A percentile compares a stretch with the other conserved stretches of the same genome.
Evolutionary conservation across 441 rosid genomes (phyloP).

Genomic region (Arabidopsis lyrata): DNA sequence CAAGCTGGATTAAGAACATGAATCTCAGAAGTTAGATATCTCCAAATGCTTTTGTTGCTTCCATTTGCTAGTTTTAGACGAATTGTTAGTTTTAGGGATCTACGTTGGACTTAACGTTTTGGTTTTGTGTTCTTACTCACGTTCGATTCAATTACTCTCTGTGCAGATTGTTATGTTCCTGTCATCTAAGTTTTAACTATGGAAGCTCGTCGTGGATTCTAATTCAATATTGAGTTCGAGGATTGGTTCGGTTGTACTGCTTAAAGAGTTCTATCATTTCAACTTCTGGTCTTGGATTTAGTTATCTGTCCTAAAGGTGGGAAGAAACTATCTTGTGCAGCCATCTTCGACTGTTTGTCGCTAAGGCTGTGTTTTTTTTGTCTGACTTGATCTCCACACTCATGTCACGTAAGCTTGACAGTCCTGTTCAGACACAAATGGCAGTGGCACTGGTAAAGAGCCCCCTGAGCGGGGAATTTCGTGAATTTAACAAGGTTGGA

Average conservation of each 20-base stretch:
- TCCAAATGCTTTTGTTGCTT: constrained; percentile 22
- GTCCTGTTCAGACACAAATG: constrained; percentile 54
- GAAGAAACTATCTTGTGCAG: constrained; percentile 17
- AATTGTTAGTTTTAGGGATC: neutral
- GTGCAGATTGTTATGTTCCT: constrained; percentile 34
- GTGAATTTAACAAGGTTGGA: constrained; percentile 40
- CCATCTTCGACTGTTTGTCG: constrained; percentile 24
- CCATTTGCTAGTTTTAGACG: constrained; percentile 1
- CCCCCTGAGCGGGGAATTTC: constrained; percentile 44
- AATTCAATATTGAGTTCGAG: constrained; percentile 23
- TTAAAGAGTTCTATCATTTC: neutral
- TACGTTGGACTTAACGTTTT: neutral
- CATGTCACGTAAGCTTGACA: constrained; percentile 49
- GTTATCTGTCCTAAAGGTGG: neutral
- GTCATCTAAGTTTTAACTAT: constrained; percentile 27
- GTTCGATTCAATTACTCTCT: neutral
- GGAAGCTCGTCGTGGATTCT: constrained; percentile 32
- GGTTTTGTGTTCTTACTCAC: constrained; percentile 10
- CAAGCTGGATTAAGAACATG: neutral
- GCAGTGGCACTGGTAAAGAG: constrained; percentile 45
- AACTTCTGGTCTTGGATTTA: constrained; percentile 10
- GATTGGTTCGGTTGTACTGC: neutral
- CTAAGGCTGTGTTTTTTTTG: constrained; percentile 20
- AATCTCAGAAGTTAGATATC: neutral
- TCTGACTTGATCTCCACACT: constrained; percentile 8